phyloP scores from a whole-genome alignment of 2,329 filamentous ascomycete genomes.

The Neobulgaria alba region DNA sequence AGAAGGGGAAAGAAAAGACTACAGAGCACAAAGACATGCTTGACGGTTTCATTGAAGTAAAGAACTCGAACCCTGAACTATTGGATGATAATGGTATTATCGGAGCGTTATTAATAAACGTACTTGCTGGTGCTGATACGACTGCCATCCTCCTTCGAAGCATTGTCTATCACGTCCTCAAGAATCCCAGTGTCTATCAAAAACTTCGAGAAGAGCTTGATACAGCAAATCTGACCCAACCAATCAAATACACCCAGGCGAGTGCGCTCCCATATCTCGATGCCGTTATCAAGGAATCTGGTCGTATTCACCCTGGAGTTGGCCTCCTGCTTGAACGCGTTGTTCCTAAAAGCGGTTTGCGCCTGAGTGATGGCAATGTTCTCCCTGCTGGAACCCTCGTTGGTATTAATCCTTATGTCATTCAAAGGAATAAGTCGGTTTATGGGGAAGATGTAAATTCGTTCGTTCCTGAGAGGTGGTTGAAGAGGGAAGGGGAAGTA shows the following conservation, averaged over 20 bases:
- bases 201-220: conserved; percentile 33
- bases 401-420: conserved; percentile 35
- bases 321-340: conserved; percentile 41
- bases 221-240: conserved; percentile 21
- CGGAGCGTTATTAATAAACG: conserved; percentile 5
- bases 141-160: conserved; percentile 28
- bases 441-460: conserved; percentile 52
- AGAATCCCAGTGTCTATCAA: conserved; percentile 22
- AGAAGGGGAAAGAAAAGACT: conserved; percentile 1
- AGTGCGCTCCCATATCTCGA: conserved; percentile 36
- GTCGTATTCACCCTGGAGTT: conserved; percentile 41
- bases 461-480: conserved; percentile 52
- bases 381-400: conserved; percentile 43
- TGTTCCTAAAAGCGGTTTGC: conserved; percentile 35
- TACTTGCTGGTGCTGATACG: conserved; percentile 29
- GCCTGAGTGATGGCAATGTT: conserved; percentile 33
- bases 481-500: conserved; percentile 28
- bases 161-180: conserved; percentile 32
- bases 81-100: not conserved
- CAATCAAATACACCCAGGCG: conserved; percentile 18
- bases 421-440: conserved; percentile 42
- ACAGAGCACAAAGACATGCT: too few species aligned
- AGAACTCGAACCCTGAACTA: conserved; percentile 20
- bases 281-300: conserved; percentile 42
- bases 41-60: conserved; percentile 19